These are phyloP conservation scores for Russula virescens DNA, from an alignment of 768 basidiomycete species.

Conservation along the genomic window DNA sequence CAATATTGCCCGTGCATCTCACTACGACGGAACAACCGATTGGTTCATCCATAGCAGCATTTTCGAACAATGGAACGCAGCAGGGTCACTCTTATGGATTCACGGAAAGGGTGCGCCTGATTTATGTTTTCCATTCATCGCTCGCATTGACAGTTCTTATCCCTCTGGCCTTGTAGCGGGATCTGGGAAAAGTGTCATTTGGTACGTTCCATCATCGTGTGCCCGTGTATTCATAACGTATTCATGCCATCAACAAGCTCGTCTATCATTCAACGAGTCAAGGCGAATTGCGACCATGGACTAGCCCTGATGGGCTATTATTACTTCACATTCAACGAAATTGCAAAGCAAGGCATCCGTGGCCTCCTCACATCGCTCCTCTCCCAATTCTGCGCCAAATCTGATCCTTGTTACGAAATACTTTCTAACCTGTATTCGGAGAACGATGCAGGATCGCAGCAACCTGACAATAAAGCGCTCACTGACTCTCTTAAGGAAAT, in stretches of 20 bases:
- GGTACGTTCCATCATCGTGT: too few species aligned
- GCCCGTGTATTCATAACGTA: too few species aligned
- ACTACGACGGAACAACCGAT: not conserved
- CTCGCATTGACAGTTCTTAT: not conserved
- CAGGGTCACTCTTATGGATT: not conserved
- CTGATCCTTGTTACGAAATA: not conserved
- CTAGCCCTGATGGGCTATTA: not conserved
- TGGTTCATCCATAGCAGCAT: not conserved
- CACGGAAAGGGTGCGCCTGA: too few species aligned
- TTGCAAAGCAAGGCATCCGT: not conserved
- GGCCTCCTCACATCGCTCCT: slow-evolving; percentile 1
- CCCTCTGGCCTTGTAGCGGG: not conserved
- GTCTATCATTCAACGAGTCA: not conserved
- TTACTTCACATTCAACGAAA: not conserved
- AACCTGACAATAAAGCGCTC: not conserved
- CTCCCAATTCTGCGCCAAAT: not conserved
- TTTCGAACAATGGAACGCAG: not conserved
- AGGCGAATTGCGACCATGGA: not conserved
- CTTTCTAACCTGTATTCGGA: slow-evolving; percentile 2
- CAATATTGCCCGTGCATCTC: not conserved
- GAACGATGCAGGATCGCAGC: not conserved
- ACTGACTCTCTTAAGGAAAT: not conserved
- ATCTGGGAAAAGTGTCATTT: slow-evolving; percentile 7
- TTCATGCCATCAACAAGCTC: not conserved
- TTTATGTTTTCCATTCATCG: not conserved